phyloP scores from a whole-genome alignment of 1,139 yeast species.

The Suhomyces anneliseae region DNA sequence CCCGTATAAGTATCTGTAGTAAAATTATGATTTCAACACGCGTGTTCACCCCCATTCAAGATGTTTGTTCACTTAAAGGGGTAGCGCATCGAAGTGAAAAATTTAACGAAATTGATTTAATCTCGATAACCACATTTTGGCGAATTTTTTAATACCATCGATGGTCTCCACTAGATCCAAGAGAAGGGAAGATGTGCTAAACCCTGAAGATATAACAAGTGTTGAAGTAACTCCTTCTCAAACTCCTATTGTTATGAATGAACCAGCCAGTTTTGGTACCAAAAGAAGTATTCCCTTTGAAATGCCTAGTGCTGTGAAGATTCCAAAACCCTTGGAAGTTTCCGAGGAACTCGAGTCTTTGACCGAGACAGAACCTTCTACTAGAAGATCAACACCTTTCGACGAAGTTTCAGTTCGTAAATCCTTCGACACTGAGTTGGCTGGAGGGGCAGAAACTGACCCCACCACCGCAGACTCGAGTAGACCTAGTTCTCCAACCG shows the following conservation, averaged over 20 bases:
- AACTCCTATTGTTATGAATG: background rate
- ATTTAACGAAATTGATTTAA: constrained; percentile 7
- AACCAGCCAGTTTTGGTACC: background rate
- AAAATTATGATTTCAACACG: background rate
- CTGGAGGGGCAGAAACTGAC: constrained; percentile 5
- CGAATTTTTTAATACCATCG: background rate
- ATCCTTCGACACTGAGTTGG: constrained; percentile 1
- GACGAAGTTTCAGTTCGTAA: background rate
- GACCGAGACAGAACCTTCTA: background rate
- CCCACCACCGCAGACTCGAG: constrained; percentile 5
- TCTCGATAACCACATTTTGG: background rate
- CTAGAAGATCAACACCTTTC: constrained; percentile 2
- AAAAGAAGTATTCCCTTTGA: background rate
- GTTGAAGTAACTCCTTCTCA: background rate
- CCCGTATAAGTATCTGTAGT: background rate
- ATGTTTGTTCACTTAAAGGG: constrained; percentile 5
- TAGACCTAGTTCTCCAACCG: constrained; percentile 4
- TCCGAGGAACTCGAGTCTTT: background rate
- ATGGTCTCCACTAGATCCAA: constrained; percentile 12
- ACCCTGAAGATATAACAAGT: background rate
- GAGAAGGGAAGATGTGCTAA: constrained; percentile 2
- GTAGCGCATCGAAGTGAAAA: constrained; percentile 14
- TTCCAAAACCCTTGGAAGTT: background rate
- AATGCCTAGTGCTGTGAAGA: background rate
- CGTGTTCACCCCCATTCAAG: background rate